Evolutionary conservation across 2,329 filamentous ascomycete genomes (phyloP), one percentile per base, ranked within the genome.

Genomic region (Zymoseptoria brevis): DNA sequence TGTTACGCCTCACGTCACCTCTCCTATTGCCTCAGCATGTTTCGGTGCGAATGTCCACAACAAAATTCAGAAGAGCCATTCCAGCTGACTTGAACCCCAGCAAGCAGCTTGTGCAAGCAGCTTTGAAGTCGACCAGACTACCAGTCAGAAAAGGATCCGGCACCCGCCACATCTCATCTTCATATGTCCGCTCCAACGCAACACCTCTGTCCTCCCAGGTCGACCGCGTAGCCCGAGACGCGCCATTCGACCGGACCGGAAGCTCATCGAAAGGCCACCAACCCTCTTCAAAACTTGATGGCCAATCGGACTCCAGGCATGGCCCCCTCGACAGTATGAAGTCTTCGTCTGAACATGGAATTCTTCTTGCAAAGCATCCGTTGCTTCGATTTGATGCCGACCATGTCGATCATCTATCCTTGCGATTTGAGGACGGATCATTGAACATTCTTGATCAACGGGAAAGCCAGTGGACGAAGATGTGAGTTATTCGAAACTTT

Each of bases 391-490:
- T 66, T 24, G 59, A 62, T 21, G 60, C 57, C 19, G 54, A 50
- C n/a, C 53, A 56, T 6, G 53, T 59, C 7, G 55, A 57, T 13
- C 54, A 50, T 21, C 50, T 59, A 29, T 60, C 57, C 11, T 49
- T 66, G 22, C 52, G 54, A 0, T 64, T 62, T 49, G 54, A 62
- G n/a, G 51, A 59, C 55, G 64, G 62, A 19, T 56, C 62, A 26
- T 54, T 66, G 21, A 59, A 64, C 30, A 52, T 66, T 26, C 49
- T 61, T 22, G 59, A 66, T 55, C 54, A 59, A 29, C 54, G 51
- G 11, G 57, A 61, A 26, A 62, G 64, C 50, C 57, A 55, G 19
- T 59, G 59, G 45, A 64, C 57, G 11, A 58, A 26, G 11, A 54
- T 66, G 60, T 65, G 55, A 50, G 63, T 60, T 48, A 16, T 45